Evolutionary conservation across 495 filamentous ascomycete species (phyloP), one percentile per base, ranked within the genome.

Genomic region (Letharia columbiana): DNA sequence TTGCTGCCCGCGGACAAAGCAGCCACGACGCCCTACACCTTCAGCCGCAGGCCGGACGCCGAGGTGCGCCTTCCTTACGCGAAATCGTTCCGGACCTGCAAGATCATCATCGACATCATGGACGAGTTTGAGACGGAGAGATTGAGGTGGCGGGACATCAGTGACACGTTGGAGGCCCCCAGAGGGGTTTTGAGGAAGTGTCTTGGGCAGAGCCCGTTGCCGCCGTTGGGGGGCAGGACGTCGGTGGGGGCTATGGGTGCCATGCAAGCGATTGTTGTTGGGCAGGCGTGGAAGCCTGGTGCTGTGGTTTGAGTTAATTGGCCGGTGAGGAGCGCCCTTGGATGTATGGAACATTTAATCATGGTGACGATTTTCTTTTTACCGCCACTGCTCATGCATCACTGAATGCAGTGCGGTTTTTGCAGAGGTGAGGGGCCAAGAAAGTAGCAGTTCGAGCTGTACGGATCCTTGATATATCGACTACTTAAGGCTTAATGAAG

Each of bases 151-250:
- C 0, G 13, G 17, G 52, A 35, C 3, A 56, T 56, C 12, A 3
- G 28, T 1, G 13, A 56, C 3, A 35, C 12, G 52, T 35, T 56
- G 52, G 52, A 35, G 52, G 28, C 28, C 13, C 52, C 52, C 9
- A 17, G 15, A 5, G 52, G 52, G 52, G 28, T 56, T 4, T 18
- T 56, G 52, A 56, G 8, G 4, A 56, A 8, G 28, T 56, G 52
- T 56, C 23, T 56, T 4, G 52, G 52, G 31, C 52, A 56, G 31
- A 12, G 12, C 11, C 2, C 5, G 12, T 17, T 18, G 52, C 52
- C 52, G 52, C 28, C 52, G 52, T 56, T 56, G 52, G 52, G 52
- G 28, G 52, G 52, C 23, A 56, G 31, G 52, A 56, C 52, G 31
- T 15, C 31, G 52, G 52, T 56, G 31, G 52, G 52, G 52, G 28